A percentile compares a stretch with the other conserved stretches of the same genome.
phyloP scores from a whole-genome alignment of 2,329 filamentous ascomycete species.

The Raffaelea ambrosiae region DNA sequence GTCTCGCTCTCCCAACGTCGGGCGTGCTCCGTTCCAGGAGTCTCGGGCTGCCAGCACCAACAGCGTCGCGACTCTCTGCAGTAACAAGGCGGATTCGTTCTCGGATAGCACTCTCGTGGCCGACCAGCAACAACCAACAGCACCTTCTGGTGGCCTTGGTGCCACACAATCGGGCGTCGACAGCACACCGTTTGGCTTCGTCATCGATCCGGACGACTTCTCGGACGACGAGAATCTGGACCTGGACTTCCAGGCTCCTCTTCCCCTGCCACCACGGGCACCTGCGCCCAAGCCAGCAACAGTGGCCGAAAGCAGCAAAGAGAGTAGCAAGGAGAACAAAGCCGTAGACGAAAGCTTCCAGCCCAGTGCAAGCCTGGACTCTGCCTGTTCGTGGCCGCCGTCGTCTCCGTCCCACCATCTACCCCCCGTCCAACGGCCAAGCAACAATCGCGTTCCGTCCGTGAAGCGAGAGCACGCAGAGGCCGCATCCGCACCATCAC shows the following conservation, averaged over 20 bases:
- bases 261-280: constrained; percentile 30
- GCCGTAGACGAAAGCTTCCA: neutral
- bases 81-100: constrained; percentile 31
- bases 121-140: constrained; percentile 7
- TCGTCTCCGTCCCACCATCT: constrained; percentile 45
- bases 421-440: constrained; percentile 22
- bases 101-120: neutral
- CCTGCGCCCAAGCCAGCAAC: constrained; percentile 18
- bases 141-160: too few relatives aligned
- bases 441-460: constrained; percentile 12
- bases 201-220: constrained; percentile 70
- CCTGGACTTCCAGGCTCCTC: constrained; percentile 55
- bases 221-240: constrained; percentile 75
- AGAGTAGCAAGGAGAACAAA: neutral
- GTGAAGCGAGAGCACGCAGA: constrained; percentile 35
- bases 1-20: constrained; percentile 24
- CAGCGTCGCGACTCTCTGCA: constrained; percentile 8
- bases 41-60: neutral
- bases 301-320: constrained; percentile 7
- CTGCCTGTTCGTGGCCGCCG: constrained; percentile 60
- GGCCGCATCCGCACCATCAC: constrained; percentile 18
- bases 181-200: constrained; percentile 4
- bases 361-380: neutral
- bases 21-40: constrained; percentile 7
- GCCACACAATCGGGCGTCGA: neutral